These are phyloP conservation scores for Plasmodium relictum DNA, from an alignment of 169 alveolate species.

Conservation along the genomic window DNA sequence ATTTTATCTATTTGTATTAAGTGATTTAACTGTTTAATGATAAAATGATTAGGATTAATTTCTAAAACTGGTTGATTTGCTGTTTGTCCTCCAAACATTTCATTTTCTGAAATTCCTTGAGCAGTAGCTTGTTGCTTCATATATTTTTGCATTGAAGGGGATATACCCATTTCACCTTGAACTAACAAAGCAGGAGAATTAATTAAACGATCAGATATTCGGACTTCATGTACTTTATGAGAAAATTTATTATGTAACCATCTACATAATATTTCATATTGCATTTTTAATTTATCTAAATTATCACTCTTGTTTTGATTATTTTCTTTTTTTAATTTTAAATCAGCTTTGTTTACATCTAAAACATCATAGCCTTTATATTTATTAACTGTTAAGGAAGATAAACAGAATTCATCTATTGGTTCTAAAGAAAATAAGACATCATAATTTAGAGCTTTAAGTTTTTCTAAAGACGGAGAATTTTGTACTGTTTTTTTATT, in stretches of 20 bases:
- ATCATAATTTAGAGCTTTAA: slow-evolving; percentile 94
- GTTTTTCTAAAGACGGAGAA: slow-evolving; percentile 95
- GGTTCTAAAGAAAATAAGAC: slow-evolving; percentile 96
- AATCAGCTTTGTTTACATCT: slow-evolving; percentile 96
- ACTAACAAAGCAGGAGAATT: slow-evolving; percentile 94
- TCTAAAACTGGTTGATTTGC: slow-evolving; percentile 95
- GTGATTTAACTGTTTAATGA: slow-evolving; percentile 90
- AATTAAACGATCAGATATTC: slow-evolving; percentile 92
- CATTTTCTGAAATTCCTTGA: slow-evolving; percentile 92
- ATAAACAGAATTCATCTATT: slow-evolving; percentile 96
- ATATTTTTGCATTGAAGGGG: slow-evolving; percentile 97
- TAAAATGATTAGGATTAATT: slow-evolving; percentile 95
- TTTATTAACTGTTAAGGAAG: slow-evolving; percentile 92
- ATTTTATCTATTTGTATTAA: slow-evolving; percentile 84
- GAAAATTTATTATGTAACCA: slow-evolving; percentile 92
- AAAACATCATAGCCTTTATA: slow-evolving; percentile 93
- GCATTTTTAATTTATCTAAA: slow-evolving; percentile 83
- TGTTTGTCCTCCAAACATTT: slow-evolving; percentile 88
- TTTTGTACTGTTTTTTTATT: slow-evolving; percentile 91
- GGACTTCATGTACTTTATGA: slow-evolving; percentile 92
- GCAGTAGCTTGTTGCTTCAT: slow-evolving; percentile 97
- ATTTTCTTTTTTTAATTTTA: slow-evolving; percentile 90
- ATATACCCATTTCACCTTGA: slow-evolving; percentile 95
- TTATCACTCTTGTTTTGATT: slow-evolving; percentile 80
- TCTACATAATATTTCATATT: slow-evolving; percentile 92